phyloP scores from a whole-genome alignment of 2,329 filamentous ascomycete species.

The Penicillium nordicum region DNA sequence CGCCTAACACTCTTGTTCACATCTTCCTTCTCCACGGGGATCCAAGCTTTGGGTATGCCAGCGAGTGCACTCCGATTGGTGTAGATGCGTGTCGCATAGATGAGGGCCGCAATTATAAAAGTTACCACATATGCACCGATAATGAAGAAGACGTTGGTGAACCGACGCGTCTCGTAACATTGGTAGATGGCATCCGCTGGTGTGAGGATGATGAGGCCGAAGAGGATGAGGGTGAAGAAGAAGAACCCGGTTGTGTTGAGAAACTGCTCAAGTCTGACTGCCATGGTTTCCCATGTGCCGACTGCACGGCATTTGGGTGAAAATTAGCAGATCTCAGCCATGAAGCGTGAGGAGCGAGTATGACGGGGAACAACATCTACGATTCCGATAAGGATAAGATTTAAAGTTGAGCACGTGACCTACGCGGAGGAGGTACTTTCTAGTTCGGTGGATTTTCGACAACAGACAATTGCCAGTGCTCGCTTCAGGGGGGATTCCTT shows the following conservation, averaged over 20 bases:
- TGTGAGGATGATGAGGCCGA: slow-evolving; percentile 72
- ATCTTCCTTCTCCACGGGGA: slow-evolving; percentile 82
- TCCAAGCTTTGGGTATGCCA: slow-evolving; percentile 80
- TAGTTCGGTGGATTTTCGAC: background rate
- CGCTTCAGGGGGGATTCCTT: background rate
- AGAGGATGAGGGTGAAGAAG: slow-evolving; percentile 68
- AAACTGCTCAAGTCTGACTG: slow-evolving; percentile 63
- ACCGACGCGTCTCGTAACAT: slow-evolving; percentile 62
- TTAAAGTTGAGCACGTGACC: slow-evolving; percentile 3
- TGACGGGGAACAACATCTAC: background rate
- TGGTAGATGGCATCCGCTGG: slow-evolving; percentile 79
- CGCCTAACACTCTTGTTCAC: slow-evolving; percentile 70
- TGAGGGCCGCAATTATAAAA: slow-evolving; percentile 64
- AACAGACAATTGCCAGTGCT: background rate
- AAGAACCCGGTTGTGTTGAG: slow-evolving; percentile 78
- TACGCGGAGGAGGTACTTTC: background rate
- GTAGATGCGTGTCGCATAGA: slow-evolving; percentile 82
- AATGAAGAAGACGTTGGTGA: slow-evolving; percentile 81
- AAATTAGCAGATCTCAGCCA: slow-evolving; percentile 1
- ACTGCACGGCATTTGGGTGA: slow-evolving; percentile 9
- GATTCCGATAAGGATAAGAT: slow-evolving; percentile 6
- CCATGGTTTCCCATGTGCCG: slow-evolving; percentile 27
- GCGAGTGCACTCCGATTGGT: slow-evolving; percentile 75
- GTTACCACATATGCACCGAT: slow-evolving; percentile 72
- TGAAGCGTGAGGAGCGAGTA: background rate